Evolutionary conservation across 805 yeast species (phyloP).

Genomic region (Yamadazyma insecticola): DNA sequence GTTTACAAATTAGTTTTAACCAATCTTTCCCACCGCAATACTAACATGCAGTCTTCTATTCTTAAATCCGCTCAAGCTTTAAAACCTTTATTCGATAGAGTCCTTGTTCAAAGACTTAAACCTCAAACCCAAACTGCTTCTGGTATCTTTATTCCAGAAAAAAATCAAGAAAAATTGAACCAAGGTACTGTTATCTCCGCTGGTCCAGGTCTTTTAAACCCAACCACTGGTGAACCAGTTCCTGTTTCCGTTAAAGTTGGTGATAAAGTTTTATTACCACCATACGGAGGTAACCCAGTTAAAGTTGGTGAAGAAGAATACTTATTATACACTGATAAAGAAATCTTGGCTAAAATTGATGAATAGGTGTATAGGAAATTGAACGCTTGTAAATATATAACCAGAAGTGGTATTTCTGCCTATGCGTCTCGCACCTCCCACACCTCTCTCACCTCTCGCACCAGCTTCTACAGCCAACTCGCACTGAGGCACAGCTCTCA

Average conservation of each 20-base stretch:
- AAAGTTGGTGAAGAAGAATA: slow-evolving; percentile 82
- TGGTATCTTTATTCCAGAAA: slow-evolving; percentile 92
- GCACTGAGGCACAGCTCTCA: background rate
- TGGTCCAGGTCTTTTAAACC: slow-evolving; percentile 87
- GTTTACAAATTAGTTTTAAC: no score
- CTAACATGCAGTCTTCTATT: slow-evolving; percentile 38
- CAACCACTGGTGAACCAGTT: slow-evolving; percentile 63
- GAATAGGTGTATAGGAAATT: slow-evolving; percentile 10
- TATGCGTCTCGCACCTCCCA: background rate
- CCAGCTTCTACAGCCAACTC: background rate
- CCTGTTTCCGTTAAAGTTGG: slow-evolving; percentile 80
- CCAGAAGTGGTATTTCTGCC: background rate
- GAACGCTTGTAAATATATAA: slow-evolving; percentile 6
- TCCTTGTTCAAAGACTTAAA: slow-evolving; percentile 89
- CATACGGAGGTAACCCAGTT: slow-evolving; percentile 87
- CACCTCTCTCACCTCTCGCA: background rate
- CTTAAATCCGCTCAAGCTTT: slow-evolving; percentile 82
- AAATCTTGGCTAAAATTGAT: slow-evolving; percentile 89
- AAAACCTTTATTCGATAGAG: slow-evolving; percentile 92
- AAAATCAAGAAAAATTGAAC: slow-evolving; percentile 90
- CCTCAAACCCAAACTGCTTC: slow-evolving; percentile 88
- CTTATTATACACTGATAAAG: slow-evolving; percentile 86
- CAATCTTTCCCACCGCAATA: no score
- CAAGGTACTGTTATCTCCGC: slow-evolving; percentile 90
- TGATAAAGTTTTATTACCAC: slow-evolving; percentile 91